These are phyloP conservation scores for Herpomyces periplanetae DNA, from an alignment of 2,329 filamentous ascomycete species.

Conservation along the genomic window DNA sequence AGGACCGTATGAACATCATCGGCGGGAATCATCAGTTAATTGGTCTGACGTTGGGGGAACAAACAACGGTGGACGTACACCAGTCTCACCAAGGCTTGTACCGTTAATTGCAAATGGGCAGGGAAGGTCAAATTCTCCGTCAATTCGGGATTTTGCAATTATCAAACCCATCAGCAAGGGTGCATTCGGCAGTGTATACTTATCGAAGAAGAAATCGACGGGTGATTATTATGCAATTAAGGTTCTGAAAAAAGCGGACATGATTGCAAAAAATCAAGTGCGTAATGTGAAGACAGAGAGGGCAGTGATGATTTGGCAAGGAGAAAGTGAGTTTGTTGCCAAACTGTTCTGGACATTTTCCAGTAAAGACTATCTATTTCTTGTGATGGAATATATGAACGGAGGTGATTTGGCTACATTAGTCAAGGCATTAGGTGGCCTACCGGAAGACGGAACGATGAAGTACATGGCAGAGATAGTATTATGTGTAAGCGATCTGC, in stretches of 20 bases:
- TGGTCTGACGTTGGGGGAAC: constrained; percentile 27
- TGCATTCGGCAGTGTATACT: constrained; percentile 82
- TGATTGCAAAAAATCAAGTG: constrained; percentile 97
- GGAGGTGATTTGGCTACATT: constrained; percentile 85
- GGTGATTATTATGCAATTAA: constrained; percentile 97
- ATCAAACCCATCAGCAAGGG: constrained; percentile 98
- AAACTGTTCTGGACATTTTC: constrained; percentile 99
- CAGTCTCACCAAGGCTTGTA: constrained; percentile 41
- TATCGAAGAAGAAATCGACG: constrained; percentile 93
- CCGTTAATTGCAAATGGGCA: constrained; percentile 40
- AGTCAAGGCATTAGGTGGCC: constrained; percentile 61
- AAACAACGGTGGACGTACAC: constrained; percentile 20
- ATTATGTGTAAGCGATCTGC: constrained; percentile 78
- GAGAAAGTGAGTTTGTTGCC: constrained; percentile 89
- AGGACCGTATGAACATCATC: constrained; percentile 25
- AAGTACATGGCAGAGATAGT: constrained; percentile 91
- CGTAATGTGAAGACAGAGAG: constrained; percentile 95
- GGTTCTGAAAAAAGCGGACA: constrained; percentile 94
- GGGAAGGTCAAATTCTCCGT: constrained; percentile 55
- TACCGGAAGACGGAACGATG: constrained; percentile 89
- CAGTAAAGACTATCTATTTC: constrained; percentile 89
- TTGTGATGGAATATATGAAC: constrained; percentile 97
- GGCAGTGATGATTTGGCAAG: constrained; percentile 99
- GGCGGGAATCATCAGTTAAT: constrained; percentile 61
- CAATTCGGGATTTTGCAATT: constrained; percentile 96